phyloP scores from a whole-genome alignment of 805 yeast genomes.

The Kodamaea leandrae region DNA sequence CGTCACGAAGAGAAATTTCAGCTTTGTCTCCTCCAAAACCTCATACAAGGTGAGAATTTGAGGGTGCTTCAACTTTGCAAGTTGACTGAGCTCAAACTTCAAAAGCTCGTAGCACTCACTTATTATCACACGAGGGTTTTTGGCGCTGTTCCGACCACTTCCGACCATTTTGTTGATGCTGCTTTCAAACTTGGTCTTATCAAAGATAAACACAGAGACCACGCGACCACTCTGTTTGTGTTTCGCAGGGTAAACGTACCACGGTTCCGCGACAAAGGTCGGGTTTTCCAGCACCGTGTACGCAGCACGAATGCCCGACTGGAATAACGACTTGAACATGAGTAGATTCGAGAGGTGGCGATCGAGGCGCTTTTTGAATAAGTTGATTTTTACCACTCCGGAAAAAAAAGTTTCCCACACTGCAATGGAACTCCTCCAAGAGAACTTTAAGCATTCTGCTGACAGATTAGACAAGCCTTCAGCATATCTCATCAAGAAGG shows the following conservation, averaged over 20 bases:
- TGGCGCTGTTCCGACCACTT: slow-evolving; percentile 23
- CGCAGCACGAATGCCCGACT: slow-evolving; percentile 59
- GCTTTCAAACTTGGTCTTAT: slow-evolving; percentile 70
- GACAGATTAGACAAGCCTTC: slow-evolving; percentile 73
- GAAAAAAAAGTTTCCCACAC: neutral
- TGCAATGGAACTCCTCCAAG: slow-evolving; percentile 40
- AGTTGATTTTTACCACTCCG: no score
- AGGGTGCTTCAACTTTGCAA: slow-evolving; percentile 87
- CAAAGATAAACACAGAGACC: slow-evolving; percentile 85
- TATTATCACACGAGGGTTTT: slow-evolving; percentile 47
- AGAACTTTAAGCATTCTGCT: slow-evolving; percentile 59
- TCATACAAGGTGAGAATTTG: slow-evolving; percentile 79
- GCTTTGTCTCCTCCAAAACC: slow-evolving; percentile 83
- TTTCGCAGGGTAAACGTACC: slow-evolving; percentile 86
- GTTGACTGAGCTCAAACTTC: slow-evolving; percentile 62
- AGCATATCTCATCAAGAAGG: slow-evolving; percentile 62
- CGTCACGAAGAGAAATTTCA: slow-evolving; percentile 75
- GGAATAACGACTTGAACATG: slow-evolving; percentile 55
- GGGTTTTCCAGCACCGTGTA: slow-evolving; percentile 72
- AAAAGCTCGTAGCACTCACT: slow-evolving; percentile 67
- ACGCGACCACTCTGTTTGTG: slow-evolving; percentile 56
- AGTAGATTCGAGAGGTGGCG: neutral
- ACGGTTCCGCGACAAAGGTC: slow-evolving; percentile 70
- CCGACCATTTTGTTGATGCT: slow-evolving; percentile 30
- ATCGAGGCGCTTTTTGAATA: no score